These are phyloP conservation scores for Dioscorea dumetorum DNA, from an alignment of 106 monocot genomes.

Conservation along the genomic window DNA sequence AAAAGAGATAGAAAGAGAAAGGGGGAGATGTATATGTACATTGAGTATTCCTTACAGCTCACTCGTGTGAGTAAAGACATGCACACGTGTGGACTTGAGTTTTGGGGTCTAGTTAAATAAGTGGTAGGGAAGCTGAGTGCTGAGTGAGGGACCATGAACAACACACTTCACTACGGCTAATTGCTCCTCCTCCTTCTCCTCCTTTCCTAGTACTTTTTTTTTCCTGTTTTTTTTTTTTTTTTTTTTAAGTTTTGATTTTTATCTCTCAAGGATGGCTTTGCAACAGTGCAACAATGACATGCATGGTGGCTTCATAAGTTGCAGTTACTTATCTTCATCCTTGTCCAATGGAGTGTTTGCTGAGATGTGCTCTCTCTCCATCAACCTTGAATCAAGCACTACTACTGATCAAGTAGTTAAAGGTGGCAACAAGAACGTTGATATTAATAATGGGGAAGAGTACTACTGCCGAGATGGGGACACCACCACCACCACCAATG, in stretches of 20 bases:
- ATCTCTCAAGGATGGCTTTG: neutral
- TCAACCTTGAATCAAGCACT: slow-evolving; percentile 10
- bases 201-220: neutral
- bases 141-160: neutral
- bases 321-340: slow-evolving; percentile 15
- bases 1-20: neutral
- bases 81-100: slow-evolving; percentile 14
- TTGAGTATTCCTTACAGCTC: neutral
- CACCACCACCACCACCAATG: slow-evolving; percentile 15
- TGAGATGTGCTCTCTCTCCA: slow-evolving; percentile 52
- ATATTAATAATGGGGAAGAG: slow-evolving; percentile 3
- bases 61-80: slow-evolving; percentile 3
- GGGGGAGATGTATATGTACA: neutral
- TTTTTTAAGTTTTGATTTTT: too few species aligned
- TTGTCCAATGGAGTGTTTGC: slow-evolving; percentile 32
- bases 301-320: neutral
- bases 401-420: too few species aligned
- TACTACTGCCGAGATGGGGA: slow-evolving; percentile 4
- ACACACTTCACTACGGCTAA: neutral
- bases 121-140: neutral
- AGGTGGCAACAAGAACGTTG: neutral
- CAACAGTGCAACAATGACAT: slow-evolving; percentile 6
- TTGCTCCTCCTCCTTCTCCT: neutral
- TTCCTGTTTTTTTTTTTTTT: too few species aligned
- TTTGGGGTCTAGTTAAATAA: neutral